A percentile compares a stretch with the other conserved stretches of the same genome.
Evolutionary conservation across 345 rosid species (phyloP).

Genomic region (Eucalyptus rudis): DNA sequence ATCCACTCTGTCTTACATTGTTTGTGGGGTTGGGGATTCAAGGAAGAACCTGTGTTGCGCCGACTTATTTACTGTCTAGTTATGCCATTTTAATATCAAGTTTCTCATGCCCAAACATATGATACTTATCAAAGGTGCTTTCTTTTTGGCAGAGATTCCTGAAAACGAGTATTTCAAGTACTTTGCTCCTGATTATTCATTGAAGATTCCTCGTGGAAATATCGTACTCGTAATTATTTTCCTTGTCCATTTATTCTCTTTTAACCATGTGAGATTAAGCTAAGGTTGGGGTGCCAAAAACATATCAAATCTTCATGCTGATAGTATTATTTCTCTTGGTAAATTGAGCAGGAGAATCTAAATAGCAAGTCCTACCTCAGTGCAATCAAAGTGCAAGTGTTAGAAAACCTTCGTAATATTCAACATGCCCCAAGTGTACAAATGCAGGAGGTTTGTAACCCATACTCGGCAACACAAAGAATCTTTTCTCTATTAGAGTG

Average conservation of each 20-base stretch:
- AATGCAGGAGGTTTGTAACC: slow-evolving; percentile 71
- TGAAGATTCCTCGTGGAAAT: slow-evolving; percentile 78
- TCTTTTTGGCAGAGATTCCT: slow-evolving; percentile 67
- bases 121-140: background rate
- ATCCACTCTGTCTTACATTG: background rate
- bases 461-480: background rate
- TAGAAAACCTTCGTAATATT: slow-evolving; percentile 80
- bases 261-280: background rate
- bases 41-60: background rate
- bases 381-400: slow-evolving; percentile 73
- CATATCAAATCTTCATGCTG: background rate
- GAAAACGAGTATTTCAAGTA: slow-evolving; percentile 77
- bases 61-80: background rate
- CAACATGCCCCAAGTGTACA: slow-evolving; percentile 96
- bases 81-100: background rate
- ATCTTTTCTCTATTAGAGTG: background rate
- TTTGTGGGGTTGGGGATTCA: background rate
- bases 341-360: slow-evolving; percentile 63
- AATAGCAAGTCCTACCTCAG: slow-evolving; percentile 84
- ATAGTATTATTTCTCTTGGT: background rate
- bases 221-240: slow-evolving; percentile 35
- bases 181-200: slow-evolving; percentile 72
- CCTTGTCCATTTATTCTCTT: background rate
- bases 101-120: background rate
- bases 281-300: background rate